Percentiles rank a stretch among this genome's conserved stretches.
These are phyloP conservation scores for Gnaphalium uliginosum DNA, from an alignment of 129 eudicot genomes.

Conservation along the genomic window DNA sequence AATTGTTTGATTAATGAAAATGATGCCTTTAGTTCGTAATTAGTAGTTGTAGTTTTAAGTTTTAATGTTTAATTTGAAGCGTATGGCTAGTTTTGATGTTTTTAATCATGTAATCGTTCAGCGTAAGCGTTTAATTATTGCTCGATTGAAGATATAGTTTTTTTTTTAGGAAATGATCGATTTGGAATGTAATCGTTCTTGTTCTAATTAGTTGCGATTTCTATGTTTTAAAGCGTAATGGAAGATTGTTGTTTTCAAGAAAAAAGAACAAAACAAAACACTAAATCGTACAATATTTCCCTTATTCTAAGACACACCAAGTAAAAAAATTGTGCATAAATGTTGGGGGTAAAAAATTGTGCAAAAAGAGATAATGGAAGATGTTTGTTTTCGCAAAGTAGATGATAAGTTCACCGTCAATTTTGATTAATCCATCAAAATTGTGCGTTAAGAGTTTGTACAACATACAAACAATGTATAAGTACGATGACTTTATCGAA, in stretches of 20 bases:
- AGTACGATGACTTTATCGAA: no score
- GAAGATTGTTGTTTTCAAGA: not conserved
- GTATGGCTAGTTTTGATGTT: not conserved
- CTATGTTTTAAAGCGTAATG: not conserved
- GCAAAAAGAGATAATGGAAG: no score
- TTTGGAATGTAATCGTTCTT: not conserved
- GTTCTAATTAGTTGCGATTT: not conserved
- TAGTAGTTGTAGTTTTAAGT: conserved; percentile 5
- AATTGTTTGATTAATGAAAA: conserved; percentile 13
- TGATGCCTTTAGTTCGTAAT: not conserved
- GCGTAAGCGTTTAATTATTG: not conserved
- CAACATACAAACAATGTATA: no score
- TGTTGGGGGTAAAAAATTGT: no score
- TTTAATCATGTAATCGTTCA: not conserved
- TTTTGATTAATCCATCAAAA: no score
- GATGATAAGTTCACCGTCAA: no score
- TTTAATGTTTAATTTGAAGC: not conserved
- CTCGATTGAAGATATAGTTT: not conserved
- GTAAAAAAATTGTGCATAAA: no score
- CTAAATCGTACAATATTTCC: no score
- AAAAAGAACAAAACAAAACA: no score
- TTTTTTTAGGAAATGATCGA: not conserved
- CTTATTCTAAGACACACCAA: no score
- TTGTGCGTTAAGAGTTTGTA: no score
- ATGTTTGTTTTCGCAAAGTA: no score